Percentiles rank a stretch among this genome's conserved stretches.
These are phyloP conservation scores for Akebia trifoliata DNA, from an alignment of 164 flowering plant genomes.

Conservation along the genomic window DNA sequence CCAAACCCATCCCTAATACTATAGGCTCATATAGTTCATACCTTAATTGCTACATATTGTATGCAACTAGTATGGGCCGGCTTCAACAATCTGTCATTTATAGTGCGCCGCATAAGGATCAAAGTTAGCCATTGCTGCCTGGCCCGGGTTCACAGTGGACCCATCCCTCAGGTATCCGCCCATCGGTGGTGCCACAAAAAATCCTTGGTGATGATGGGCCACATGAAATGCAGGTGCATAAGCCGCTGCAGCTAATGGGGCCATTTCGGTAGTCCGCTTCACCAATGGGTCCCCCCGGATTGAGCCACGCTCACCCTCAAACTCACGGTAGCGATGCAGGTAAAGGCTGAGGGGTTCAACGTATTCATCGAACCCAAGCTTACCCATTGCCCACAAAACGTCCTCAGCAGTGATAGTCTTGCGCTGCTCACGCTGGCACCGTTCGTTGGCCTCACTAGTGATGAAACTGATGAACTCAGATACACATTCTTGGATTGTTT, in stretches of 20 bases:
- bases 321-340: conserved; percentile 31
- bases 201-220: conserved; percentile 11
- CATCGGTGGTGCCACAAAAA: not conserved
- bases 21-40: too few relatives aligned
- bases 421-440: conserved; percentile 89
- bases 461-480: conserved; percentile 92
- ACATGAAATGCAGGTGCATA: conserved; percentile 6
- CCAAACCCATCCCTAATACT: too few relatives aligned
- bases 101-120: conserved; percentile 15
- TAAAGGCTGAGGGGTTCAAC: conserved; percentile 63
- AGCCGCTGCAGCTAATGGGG: not conserved
- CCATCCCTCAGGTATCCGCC: conserved; percentile 9
- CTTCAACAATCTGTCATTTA: too few relatives aligned
- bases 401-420: conserved; percentile 94
- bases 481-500: conserved; percentile 84
- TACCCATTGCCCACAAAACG: conserved; percentile 89
- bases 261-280: not conserved
- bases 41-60: too few relatives aligned
- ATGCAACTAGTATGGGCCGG: too few relatives aligned
- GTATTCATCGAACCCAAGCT: conserved; percentile 85
- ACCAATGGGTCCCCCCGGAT: conserved; percentile 15
- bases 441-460: conserved; percentile 83
- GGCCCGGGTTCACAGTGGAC: not conserved
- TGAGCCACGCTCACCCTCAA: conserved; percentile 39
- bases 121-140: conserved; percentile 9